Evolutionary conservation across 192 early-diverging fungal genomes (phyloP).

Genomic region (Chytriomyces confervae): DNA sequence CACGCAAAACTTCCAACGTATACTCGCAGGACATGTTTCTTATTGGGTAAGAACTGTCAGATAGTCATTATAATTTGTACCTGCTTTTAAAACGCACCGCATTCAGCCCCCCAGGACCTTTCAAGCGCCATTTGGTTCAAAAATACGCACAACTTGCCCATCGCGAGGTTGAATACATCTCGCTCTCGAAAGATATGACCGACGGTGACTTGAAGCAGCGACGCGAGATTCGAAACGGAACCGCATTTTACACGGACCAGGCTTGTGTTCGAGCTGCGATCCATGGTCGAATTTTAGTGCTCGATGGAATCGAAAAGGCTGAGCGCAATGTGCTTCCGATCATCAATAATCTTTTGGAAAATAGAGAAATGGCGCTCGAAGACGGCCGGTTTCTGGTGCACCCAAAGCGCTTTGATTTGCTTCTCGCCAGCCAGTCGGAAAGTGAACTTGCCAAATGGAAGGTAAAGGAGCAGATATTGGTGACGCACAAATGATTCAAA

Average conservation of each 20-base stretch:
- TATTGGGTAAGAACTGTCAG: slow-evolving; percentile 44
- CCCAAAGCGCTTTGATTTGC: slow-evolving; percentile 68
- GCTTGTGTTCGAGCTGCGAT: slow-evolving; percentile 58
- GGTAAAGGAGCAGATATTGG: not conserved
- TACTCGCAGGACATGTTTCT: slow-evolving; percentile 71
- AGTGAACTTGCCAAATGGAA: slow-evolving; percentile 61
- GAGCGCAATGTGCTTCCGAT: slow-evolving; percentile 86
- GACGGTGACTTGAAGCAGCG: slow-evolving; percentile 84
- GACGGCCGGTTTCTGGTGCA: slow-evolving; percentile 81
- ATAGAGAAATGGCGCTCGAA: slow-evolving; percentile 82
- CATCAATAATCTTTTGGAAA: slow-evolving; percentile 85
- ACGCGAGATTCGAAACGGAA: slow-evolving; percentile 70
- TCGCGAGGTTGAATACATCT: slow-evolving; percentile 75
- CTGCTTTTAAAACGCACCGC: not conserved
- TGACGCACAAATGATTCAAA: not conserved
- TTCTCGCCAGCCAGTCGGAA: slow-evolving; percentile 55
- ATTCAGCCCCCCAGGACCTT: slow-evolving; percentile 67
- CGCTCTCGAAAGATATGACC: slow-evolving; percentile 73
- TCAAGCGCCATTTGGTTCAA: slow-evolving; percentile 69
- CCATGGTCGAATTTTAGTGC: slow-evolving; percentile 53
- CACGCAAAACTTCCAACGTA: not conserved
- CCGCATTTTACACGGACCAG: slow-evolving; percentile 56
- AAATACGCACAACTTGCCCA: slow-evolving; percentile 74
- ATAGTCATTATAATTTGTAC: not conserved
- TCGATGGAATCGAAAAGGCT: slow-evolving; percentile 68